Evolutionary conservation across 164 flowering plant genomes (phyloP), one percentile per base, ranked within the genome.

Genomic region (Kingdonia uniflora): DNA sequence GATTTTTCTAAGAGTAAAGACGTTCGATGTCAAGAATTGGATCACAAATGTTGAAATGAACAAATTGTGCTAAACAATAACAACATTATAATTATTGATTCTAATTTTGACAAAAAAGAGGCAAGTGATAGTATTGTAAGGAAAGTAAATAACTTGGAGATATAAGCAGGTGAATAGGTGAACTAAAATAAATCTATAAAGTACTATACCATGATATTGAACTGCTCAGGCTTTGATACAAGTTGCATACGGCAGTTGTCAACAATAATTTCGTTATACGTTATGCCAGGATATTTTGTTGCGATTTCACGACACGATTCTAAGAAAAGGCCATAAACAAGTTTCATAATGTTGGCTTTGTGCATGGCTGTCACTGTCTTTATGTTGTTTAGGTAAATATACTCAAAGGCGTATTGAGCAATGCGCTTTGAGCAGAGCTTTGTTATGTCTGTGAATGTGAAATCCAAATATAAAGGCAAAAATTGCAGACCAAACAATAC

Each of bases 181-280:
- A 29, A 29, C 35, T 3, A 4, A 29, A 29, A 29, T 29, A 29
- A 29, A 29, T 3, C 8, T 51, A n/a, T 23, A 19, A 19, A 51
- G 17, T 20, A 19, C 29, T 73, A 56, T 78, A 90, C 97, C 97
- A 90, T 90, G 51, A 90, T 95, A 66, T 90, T 95, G 67, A 90
- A 90, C 61, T 90, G 97, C 76, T 90, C 97, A 8, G 97, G 97
- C 73, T 79, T 90, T 49, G 97, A 75, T 43, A 90, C 97, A 65
- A 90, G 95, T 58, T 89, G 97, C 97, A 89, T 89, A 63, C 95
- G 86, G 72, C 95, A 86, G 67, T 89, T 89, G 63, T 89, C 97
- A 59, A 89, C 95, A 65, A 89, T 89, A 55, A 89, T 80, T 62
- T 89, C 97, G 52, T 79, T 82, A 68, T 87, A 90, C 63, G 68